Percentiles rank a stretch among this genome's conserved stretches.
Evolutionary conservation across 129 eudicot genomes (phyloP).

Genomic region (Solidago caesia): DNA sequence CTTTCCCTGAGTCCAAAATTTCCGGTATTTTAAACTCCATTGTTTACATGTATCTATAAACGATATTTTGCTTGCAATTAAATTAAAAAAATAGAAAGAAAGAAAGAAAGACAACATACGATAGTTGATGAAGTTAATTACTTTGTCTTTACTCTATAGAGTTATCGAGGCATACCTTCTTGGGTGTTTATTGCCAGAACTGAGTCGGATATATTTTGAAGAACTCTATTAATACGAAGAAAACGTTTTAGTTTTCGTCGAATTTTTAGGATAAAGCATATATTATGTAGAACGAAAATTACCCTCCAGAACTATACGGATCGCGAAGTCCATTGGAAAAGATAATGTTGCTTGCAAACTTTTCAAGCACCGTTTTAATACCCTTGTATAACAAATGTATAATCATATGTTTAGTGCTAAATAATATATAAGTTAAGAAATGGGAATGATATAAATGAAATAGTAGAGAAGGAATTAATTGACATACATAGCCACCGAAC

Average conservation of each 20-base stretch:
- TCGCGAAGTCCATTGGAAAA: slow-evolving; percentile 41
- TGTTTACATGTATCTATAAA: not conserved
- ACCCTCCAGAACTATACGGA: slow-evolving; percentile 51
- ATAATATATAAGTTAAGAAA: too few relatives aligned
- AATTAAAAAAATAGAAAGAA: too few relatives aligned
- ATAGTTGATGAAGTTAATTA: not conserved
- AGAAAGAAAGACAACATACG: not conserved
- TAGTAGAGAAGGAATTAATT: not conserved
- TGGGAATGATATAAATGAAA: not conserved
- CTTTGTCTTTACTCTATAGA: not conserved
- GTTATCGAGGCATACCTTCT: slow-evolving; percentile 9
- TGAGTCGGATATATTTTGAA: slow-evolving; percentile 35
- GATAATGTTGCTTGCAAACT: slow-evolving; percentile 48
- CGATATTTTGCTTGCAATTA: too few relatives aligned
- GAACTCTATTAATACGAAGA: not conserved
- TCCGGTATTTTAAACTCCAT: too few relatives aligned
- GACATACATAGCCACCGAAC: slow-evolving; percentile 45
- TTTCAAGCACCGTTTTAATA: slow-evolving; percentile 36
- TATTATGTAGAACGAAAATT: not conserved
- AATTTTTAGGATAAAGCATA: not conserved
- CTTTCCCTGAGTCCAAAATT: too few relatives aligned
- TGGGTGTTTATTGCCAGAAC: slow-evolving; percentile 24
- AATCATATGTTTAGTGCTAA: not conserved
- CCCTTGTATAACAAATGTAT: slow-evolving; percentile 18
- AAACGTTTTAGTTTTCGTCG: not conserved